phyloP scores from a whole-genome alignment of 345 rosid genomes.

The Eutrema yunnanense region DNA sequence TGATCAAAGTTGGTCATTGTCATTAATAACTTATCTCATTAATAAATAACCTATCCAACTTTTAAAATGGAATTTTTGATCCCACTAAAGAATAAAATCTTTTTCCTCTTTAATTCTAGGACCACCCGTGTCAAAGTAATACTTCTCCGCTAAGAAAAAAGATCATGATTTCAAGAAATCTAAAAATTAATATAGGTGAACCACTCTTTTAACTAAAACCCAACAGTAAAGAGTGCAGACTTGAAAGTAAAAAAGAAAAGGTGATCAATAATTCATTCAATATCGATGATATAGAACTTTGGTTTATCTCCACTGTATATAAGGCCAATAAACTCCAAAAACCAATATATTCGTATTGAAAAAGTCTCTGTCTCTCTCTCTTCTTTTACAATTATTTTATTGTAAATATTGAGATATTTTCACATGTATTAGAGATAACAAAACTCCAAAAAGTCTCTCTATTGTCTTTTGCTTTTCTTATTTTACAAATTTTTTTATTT shows the following conservation, averaged over 20 bases:
- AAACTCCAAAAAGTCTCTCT: neutral
- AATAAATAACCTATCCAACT: neutral
- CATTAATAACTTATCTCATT: neutral
- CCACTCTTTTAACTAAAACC: neutral
- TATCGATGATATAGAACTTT: neutral
- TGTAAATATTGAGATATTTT: neutral
- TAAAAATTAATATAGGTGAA: neutral
- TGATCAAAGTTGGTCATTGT: neutral
- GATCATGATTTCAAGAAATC: neutral
- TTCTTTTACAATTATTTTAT: neutral
- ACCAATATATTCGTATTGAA: constrained; percentile 19
- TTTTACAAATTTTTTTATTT: neutral
- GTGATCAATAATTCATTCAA: neutral
- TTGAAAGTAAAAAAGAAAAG: neutral
- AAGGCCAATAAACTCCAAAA: neutral
- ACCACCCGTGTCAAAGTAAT: neutral
- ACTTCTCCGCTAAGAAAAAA: constrained; percentile 1
- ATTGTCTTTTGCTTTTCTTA: constrained; percentile 2
- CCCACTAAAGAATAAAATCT: neutral
- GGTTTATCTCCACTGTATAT: neutral
- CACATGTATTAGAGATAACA: no score
- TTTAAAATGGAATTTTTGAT: neutral
- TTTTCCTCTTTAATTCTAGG: neutral
- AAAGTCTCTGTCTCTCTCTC: neutral
- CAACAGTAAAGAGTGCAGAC: neutral